These are phyloP conservation scores for Peterozyma xylosa DNA, from an alignment of 805 yeast species.

Conservation along the genomic window DNA sequence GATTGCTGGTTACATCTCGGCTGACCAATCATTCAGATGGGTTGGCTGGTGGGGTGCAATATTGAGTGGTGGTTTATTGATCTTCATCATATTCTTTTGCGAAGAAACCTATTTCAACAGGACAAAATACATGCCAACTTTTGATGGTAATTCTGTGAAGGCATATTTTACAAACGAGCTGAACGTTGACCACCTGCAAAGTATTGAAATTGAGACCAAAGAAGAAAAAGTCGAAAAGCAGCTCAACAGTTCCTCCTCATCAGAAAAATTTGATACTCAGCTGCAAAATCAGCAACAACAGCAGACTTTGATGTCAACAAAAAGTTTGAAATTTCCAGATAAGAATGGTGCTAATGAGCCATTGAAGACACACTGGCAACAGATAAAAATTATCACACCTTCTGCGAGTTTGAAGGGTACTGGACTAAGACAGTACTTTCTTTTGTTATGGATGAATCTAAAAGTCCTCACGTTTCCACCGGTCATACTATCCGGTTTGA, in stretches of 20 bases:
- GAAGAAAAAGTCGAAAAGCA: background rate
- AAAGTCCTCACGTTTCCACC: slow-evolving; percentile 41
- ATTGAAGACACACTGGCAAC: slow-evolving; percentile 20
- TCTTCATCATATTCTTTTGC: slow-evolving; percentile 48
- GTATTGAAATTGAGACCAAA: background rate
- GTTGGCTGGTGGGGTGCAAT: slow-evolving; percentile 65
- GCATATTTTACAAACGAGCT: slow-evolving; percentile 4
- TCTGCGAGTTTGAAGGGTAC: slow-evolving; percentile 28
- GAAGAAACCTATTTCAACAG: slow-evolving; percentile 71
- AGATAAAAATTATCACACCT: slow-evolving; percentile 26
- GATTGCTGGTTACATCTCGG: slow-evolving; percentile 66
- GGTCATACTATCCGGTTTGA: slow-evolving; percentile 55
- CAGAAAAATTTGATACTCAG: slow-evolving; percentile 2
- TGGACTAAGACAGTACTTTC: slow-evolving; percentile 33
- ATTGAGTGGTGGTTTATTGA: slow-evolving; percentile 50
- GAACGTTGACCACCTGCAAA: background rate
- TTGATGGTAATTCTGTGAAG: slow-evolving; percentile 6
- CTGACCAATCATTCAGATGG: slow-evolving; percentile 65
- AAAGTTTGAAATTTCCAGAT: slow-evolving; percentile 2
- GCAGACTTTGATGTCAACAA: slow-evolving; percentile 2
- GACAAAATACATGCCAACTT: slow-evolving; percentile 22
- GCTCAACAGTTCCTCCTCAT: background rate
- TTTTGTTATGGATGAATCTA: slow-evolving; percentile 21
- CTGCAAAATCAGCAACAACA: slow-evolving; percentile 6
- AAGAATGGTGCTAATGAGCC: slow-evolving; percentile 23